Percentiles rank a stretch among this genome's conserved stretches.
Conservation (phyloP, 1,284 basidiomycete species). For the Fomitopsis betulina region DNA sequence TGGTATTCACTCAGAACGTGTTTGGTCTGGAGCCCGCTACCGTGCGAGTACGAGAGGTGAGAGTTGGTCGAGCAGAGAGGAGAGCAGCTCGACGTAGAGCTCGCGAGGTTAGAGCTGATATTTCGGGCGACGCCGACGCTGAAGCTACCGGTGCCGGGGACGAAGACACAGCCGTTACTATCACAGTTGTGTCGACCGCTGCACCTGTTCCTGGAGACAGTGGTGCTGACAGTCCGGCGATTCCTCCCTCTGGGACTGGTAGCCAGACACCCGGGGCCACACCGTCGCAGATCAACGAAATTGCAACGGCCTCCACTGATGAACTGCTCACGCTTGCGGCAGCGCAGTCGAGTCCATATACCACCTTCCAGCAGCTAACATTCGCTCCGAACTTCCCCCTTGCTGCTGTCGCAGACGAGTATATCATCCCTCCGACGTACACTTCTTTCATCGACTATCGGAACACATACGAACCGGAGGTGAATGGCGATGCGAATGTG, state of each 20-base stretch:
- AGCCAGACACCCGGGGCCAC: slow-evolving; percentile 14
- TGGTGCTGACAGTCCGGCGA: slow-evolving; percentile 5
- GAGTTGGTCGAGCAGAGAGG: slow-evolving; percentile 81
- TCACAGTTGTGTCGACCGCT: slow-evolving; percentile 47
- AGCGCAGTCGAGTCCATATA: slow-evolving; percentile 74
- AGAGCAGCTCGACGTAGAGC: slow-evolving; percentile 74
- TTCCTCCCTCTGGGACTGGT: slow-evolving; percentile 6
- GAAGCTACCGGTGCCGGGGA: slow-evolving; percentile 36
- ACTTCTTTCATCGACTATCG: slow-evolving; percentile 70
- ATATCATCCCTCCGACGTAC: slow-evolving; percentile 85
- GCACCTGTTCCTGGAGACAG: slow-evolving; percentile 3
- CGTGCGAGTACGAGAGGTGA: slow-evolving; percentile 84
- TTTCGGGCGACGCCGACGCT: slow-evolving; percentile 42
- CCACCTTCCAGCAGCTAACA: slow-evolving; percentile 81
- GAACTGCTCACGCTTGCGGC: slow-evolving; percentile 66
- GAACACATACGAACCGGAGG: slow-evolving; percentile 53
- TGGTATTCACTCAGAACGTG: slow-evolving; percentile 85
- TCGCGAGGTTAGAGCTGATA: slow-evolving; percentile 50
- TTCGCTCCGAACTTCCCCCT: slow-evolving; percentile 82
- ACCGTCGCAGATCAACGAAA: slow-evolving; percentile 16
- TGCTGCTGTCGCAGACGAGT: slow-evolving; percentile 82
- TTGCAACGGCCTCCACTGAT: slow-evolving; percentile 38
- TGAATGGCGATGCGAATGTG: slow-evolving; percentile 33
- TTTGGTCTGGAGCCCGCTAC: slow-evolving; percentile 88
- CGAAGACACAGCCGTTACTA: slow-evolving; percentile 59